Evolutionary conservation across 345 rosid species (phyloP), one percentile per base, ranked within the genome.

Genomic region (Bruguiera parviflora): DNA sequence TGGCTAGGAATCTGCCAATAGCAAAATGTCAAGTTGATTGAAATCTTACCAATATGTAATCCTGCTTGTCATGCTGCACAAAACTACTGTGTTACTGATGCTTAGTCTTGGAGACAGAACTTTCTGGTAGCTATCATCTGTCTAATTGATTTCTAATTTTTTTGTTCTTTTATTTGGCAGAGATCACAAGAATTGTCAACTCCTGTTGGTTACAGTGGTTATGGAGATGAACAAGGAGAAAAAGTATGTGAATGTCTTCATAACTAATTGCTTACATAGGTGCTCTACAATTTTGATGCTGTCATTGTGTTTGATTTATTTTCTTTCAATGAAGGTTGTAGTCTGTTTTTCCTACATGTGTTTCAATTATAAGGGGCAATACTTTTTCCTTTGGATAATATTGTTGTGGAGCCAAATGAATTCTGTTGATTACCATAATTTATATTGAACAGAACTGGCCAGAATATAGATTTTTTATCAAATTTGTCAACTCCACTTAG

Each of bases 201-300:
- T 16, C 29, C 75, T 71, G 92, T 87, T 78, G 96, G 97, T 53
- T 95, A 95, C 70, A 92, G 96, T 80, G 97, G 97, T 31, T 95
- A 95, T 67, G 99, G 97, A 70, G 85, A 89, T 58, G 99, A 95
- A 79, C 99, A 95, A 82, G 99, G 99, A 78, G 93, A 88, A 86
- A 90, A 84, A 71, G 99, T 92, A 80, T 37, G 87, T 67, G 20
- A 18, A 7, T n/a, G 29, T 53, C 39, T 67, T 53, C 47, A 27
- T 43, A 62, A 35, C n/a, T 37, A 49, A 43, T 43, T 43, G 56
- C 32, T 67, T 24, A 20, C 27, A 3, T 16, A 46, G 18, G 49
- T 43, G 49, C 49, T 43, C 18, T 0, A 43, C 49, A 43, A 43
- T 43, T 43, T 43, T 1, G 1, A 43, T 43, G 49, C 18, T 43